Evolutionary conservation across 192 early-diverging fungal species (phyloP), one percentile per base, ranked within the genome.

Genomic region (Coemansia sp.): DNA sequence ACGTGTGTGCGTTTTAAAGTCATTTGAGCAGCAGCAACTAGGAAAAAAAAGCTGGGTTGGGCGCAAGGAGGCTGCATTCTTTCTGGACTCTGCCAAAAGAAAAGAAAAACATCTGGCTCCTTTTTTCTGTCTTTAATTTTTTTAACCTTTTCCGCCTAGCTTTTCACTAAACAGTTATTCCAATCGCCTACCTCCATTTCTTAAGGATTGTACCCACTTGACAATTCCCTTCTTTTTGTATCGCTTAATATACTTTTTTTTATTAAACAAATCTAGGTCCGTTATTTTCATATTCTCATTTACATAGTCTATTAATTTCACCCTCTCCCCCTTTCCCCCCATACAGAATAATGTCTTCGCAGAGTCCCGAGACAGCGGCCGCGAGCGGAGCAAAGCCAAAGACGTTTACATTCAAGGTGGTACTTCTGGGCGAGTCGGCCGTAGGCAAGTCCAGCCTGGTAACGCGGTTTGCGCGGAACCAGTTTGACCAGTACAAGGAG

Each of bases 381-480:
- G 20, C 47, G 6, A 35, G 25, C 60, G 51, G 53, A 35, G 35
- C 59, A 29, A 70, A 82, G 82, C 66, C 55, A 51, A 93, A 91
- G 64, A 86, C 89, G 59, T 89, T 88, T 69, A 91, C 90, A 62
- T 95, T 96, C 69, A 98, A 97, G 65, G 89, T 98, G 49, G 96
- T 98, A 49, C 83, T 98, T 46, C 84, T 98, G 56, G 89, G 89
- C 50, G 89, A 91, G 75, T 93, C 96, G 27, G 94, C 96, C 62
- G 97, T 99, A 30, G 97, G 97, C 58, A 99, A 99, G 78, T 95
- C 93, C 18, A 94, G 92, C 79, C 82, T 99, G 58, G 94, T 97
- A 14, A 84, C 93, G 35, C 88, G 95, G 28, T 95, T 95, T 74
- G 91, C 93, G 20, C 91, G 91, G 78, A 84, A 93, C 75, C 89